These are phyloP conservation scores for Rhododendron vialii DNA, from an alignment of 148 eudicot species.

Conservation along the genomic window DNA sequence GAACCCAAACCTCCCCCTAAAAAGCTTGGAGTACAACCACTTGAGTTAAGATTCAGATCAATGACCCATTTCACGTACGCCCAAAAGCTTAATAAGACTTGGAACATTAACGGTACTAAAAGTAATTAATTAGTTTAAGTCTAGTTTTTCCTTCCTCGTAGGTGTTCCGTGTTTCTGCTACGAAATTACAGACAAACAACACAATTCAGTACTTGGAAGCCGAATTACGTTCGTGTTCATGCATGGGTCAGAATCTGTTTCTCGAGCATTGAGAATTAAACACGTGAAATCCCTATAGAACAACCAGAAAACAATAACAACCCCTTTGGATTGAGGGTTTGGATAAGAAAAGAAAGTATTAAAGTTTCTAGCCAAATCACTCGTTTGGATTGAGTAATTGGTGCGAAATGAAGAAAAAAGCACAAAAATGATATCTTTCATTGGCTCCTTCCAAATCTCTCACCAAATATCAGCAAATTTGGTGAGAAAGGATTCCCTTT, in stretches of 20 bases:
- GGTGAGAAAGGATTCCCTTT: not conserved
- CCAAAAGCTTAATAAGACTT: not conserved
- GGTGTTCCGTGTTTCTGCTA: not conserved
- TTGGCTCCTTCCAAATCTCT: not conserved
- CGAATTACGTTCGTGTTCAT: not conserved
- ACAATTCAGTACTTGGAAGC: not conserved
- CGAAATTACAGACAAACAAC: not conserved
- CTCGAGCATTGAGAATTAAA: not conserved
- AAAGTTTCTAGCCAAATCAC: not conserved
- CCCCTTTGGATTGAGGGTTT: not conserved
- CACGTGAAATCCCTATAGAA: not conserved
- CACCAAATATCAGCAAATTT: not conserved
- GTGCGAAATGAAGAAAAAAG: not conserved
- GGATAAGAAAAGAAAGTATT: not conserved
- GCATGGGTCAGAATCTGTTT: not conserved
- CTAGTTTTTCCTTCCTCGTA: not conserved
- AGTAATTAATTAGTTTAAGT: not conserved
- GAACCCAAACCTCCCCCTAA: not conserved
- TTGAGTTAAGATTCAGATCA: not conserved
- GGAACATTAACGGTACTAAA: not conserved
- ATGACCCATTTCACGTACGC: not conserved
- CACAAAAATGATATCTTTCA: not conserved
- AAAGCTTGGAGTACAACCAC: not conserved
- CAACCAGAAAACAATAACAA: not conserved
- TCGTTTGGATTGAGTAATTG: not conserved